Evolutionary conservation across 768 basidiomycete species (phyloP), one percentile per base, ranked within the genome.

Genomic region (Termitomyces sp.): DNA sequence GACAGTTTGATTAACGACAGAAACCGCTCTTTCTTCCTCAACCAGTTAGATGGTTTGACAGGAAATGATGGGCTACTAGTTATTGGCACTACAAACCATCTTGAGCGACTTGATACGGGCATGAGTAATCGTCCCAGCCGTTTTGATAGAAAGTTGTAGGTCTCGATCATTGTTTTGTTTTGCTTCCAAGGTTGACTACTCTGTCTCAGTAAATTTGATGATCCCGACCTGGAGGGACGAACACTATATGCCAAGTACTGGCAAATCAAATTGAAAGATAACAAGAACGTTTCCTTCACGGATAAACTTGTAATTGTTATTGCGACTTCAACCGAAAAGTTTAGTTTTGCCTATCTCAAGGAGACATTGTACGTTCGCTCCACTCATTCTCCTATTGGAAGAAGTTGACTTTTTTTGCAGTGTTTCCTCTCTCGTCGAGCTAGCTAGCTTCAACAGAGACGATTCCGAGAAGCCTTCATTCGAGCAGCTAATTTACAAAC

Each of bases 261-360:
- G 93, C 90, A 92, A 71, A 71, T 81, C 60, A 94, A 94, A 71
- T 81, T 94, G 57, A 71, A 76, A 59, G 67, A 72, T 69, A 93
- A 91, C 73, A 72, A 83, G 53, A 74, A 79, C 14, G 79, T 94
- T 63, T 71, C 75, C 4, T 93, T 91, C 76, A 85, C 92, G 0
- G 87, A 92, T 64, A 63, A 75, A 12, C 78, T 94, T 37, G 78
- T 86, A 17, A 71, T 81, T 11, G 81, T 85, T 63, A 76, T 91
- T 32, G 90, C 87, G 5, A 73, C 79, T 10, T 56, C 73, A 60
- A 94, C 92, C 0, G 76, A 81, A 37, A 75, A 78, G 36, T 94
- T 94, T 76, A 91, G 88, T 66, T 94, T 94, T 70, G 91, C 93
- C 0, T 94, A 92, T 72, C 77, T 95, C 67, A 94, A 96, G 71